A percentile compares a stretch with the other conserved stretches of the same genome.
Conservation (phyloP, 306 rosid species). For the Fragaria nilgerrensis region DNA sequence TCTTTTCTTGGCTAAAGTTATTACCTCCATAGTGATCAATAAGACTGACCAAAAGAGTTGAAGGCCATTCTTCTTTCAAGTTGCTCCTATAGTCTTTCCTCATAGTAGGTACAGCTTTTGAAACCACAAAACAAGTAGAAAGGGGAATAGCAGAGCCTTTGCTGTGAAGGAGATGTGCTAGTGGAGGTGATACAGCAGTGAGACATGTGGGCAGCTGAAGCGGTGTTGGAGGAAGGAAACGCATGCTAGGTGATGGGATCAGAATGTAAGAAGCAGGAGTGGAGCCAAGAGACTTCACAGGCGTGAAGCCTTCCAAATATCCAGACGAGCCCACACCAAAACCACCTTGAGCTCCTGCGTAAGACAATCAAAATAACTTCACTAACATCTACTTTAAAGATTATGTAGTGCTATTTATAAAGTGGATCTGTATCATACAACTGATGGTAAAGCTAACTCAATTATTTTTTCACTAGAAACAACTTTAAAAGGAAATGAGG, state of each 20-base stretch:
- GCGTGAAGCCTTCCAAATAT: conserved; percentile 87
- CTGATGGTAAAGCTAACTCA: not conserved
- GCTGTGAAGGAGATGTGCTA: conserved; percentile 98
- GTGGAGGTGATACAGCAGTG: conserved; percentile 96
- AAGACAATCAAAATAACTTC: conserved; percentile 25
- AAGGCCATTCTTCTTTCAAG: conserved; percentile 93
- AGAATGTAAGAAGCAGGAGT: conserved; percentile 71
- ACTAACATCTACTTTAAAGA: conserved; percentile 10
- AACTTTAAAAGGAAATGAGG: conserved; percentile 15
- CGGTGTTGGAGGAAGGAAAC: conserved; percentile 83
- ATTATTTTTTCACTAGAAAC: not conserved
- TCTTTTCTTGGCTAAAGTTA: conserved; percentile 65
- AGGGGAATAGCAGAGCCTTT: conserved; percentile 95
- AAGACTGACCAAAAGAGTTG: conserved; percentile 80
- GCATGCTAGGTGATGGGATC: conserved; percentile 97
- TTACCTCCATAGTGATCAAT: conserved; percentile 85
- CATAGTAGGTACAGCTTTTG: conserved; percentile 91
- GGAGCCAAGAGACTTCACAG: conserved; percentile 97
- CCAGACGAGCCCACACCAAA: conserved; percentile 41
- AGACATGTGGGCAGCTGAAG: conserved; percentile 98
- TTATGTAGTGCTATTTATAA: not conserved
- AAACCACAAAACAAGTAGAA: conserved; percentile 85
- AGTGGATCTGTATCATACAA: too few species aligned
- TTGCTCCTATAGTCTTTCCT: conserved; percentile 73
- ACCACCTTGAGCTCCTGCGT: conserved; percentile 51